These are phyloP conservation scores for Thelephora terrestris DNA, from an alignment of 1,284 basidiomycete species.

Conservation along the genomic window DNA sequence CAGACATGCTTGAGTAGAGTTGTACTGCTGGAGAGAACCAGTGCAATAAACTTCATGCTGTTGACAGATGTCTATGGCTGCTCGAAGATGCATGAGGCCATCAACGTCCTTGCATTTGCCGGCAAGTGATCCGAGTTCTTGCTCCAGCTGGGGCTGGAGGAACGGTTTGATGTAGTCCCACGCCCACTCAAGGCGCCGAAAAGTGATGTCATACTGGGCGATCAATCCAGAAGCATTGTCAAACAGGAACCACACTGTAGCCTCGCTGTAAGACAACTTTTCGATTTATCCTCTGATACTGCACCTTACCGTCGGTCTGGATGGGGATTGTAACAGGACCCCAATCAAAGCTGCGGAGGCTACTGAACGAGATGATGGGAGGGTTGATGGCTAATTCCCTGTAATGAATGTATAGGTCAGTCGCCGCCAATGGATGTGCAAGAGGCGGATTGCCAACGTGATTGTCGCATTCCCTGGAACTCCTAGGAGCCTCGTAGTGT, in stretches of 20 bases:
- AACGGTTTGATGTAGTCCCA: background rate
- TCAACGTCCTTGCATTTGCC: background rate
- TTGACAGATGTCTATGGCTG: background rate
- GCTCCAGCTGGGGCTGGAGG: background rate
- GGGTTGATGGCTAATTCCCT: slow-evolving; percentile 1
- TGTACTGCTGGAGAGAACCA: background rate
- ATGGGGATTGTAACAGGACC: slow-evolving; percentile 1
- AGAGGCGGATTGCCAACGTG: background rate
- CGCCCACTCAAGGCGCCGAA: background rate
- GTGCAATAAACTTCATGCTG: background rate
- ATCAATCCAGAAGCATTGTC: background rate
- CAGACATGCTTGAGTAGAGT: background rate
- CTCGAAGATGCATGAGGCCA: background rate
- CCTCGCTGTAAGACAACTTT: background rate
- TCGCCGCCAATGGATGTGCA: background rate
- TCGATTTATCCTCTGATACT: background rate
- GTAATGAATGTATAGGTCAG: background rate
- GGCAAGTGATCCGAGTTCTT: background rate
- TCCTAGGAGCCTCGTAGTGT: background rate
- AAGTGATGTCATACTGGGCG: background rate
- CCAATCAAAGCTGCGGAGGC: background rate
- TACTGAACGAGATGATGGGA: background rate
- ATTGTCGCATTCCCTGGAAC: background rate
- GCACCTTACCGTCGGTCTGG: background rate
- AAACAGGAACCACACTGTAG: background rate